These are phyloP conservation scores for Entonaema liquescens DNA, from an alignment of 495 filamentous ascomycete species.

Conservation along the genomic window DNA sequence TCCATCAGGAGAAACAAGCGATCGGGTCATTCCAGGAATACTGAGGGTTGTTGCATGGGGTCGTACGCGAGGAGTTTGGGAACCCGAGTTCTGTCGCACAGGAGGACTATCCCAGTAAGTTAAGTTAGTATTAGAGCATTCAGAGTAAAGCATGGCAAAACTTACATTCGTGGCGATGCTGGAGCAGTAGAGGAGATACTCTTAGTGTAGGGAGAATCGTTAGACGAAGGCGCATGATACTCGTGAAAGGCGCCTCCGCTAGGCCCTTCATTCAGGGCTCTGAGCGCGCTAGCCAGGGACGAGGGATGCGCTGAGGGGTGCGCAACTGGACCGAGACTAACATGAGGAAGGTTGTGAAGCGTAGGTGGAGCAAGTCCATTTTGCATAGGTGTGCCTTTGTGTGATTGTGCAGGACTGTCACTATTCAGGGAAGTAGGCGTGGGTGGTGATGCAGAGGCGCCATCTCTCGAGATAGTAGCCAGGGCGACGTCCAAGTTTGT, in stretches of 20 bases:
- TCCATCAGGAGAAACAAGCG: constrained; percentile 92
- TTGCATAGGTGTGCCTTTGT: constrained; percentile 23
- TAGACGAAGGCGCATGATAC: constrained; percentile 37
- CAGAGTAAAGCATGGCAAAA: neutral
- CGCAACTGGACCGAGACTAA: constrained; percentile 43
- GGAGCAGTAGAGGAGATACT: constrained; percentile 64
- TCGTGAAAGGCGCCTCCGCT: constrained; percentile 30
- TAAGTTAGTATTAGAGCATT: constrained; percentile 14
- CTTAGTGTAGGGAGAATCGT: constrained; percentile 57
- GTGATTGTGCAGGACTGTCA: constrained; percentile 22
- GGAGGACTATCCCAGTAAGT: constrained; percentile 56
- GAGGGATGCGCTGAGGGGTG: constrained; percentile 45
- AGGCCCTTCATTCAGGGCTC: constrained; percentile 47
- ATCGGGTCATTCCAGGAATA: constrained; percentile 88
- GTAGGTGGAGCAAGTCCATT: constrained; percentile 36
- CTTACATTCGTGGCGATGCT: constrained; percentile 63
- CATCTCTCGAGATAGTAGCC: constrained; percentile 22
- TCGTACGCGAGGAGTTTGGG: constrained; percentile 66
- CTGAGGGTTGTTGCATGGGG: constrained; percentile 85
- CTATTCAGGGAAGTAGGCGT: constrained; percentile 41
- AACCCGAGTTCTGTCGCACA: constrained; percentile 67
- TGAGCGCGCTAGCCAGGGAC: constrained; percentile 49
- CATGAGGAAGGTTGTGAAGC: constrained; percentile 36
- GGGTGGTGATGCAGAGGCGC: constrained; percentile 39
- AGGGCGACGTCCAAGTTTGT: constrained; percentile 30